Evolutionary conservation across 441 rosid genomes (phyloP), one percentile per base, ranked within the genome.

Genomic region (Eutrema salsugineum): DNA sequence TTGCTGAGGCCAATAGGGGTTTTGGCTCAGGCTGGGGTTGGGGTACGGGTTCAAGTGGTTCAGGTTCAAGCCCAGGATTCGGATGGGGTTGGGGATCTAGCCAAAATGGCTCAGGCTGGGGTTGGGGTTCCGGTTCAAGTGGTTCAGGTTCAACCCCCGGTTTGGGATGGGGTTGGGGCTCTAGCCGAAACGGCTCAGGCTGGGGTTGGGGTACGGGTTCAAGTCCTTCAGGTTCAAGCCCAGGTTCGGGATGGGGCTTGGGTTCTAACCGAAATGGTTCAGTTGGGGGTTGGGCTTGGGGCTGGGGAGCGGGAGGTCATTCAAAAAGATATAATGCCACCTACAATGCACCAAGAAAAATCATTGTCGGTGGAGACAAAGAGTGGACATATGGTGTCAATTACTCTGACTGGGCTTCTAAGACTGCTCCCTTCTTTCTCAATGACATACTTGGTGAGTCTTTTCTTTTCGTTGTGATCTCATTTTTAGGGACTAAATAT

Each of bases 381-480:
- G 64, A 71, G 16, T 88, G 91, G 94, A 83, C 51, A 16, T 87
- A 78, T n/a, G 89, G 88, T 50, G 39, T 82, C 64, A 84, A 85
- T 50, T 87, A 87, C 73, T 43, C 72, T 1, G 81, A 70, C 1
- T 88, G 91, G 97, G 93, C 94, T 38, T 40, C 73, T 66, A 77
- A 81, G 14, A 83, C 78, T 9, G 84, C 82, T 8, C 88, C 91
- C 5, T 87, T 85, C 58, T 85, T 77, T 57, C 71, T 85, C 43
- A 84, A 90, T 30, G 94, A 90, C 53, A 73, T 83, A n/a, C 81
- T 88, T 2, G 96, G 91, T 85, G 1, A 61, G 86, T 55, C 0
- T 32, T 1, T 30, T 44, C n/a, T 14, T 63, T 64, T 30, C 1
- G 3, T 14, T 7, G 5, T 3, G 6, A 67, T 40, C 63, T 8